Evolutionary conservation across 768 basidiomycete species (phyloP), one percentile per base, ranked within the genome.

Genomic region (Steccherinum ochraceum): DNA sequence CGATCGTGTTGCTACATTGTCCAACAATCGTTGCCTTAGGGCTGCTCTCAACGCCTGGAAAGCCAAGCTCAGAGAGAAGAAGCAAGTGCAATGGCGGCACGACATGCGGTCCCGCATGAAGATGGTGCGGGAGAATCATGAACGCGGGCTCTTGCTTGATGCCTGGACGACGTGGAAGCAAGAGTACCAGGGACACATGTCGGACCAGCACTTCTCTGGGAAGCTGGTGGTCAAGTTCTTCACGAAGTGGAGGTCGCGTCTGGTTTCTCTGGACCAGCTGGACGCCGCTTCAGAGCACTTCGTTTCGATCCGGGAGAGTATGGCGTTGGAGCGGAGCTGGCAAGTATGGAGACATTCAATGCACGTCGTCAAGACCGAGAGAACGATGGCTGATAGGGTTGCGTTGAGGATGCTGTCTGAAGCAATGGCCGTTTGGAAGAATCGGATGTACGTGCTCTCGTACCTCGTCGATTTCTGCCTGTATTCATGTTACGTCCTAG

Each of bases 21-120:
- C 77, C 12, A 67, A 80, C 40, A 63, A 63, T 13, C 77, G 76
- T 25, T 65, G 64, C 47, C 62, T 81, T 44, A 75, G 68, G 47
- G 58, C 61, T 2, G 66, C 69, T 12, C 59, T 88, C 46, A 48
- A 57, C 5, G 46, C 64, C 2, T 93, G 90, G 90, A 76, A 72
- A 52, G 56, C 59, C 23, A 78, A 68, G 55, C 63, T 80, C 3
- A 78, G 73, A 55, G 73, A 80, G 58, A 80, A 73, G 58, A 72
- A 75, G 58, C 81, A 83, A 58, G 61, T 69, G 20, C 71, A 73
- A 50, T 87, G 84, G 84, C 76, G 82, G 24, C 68, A 77, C 45
- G 83, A 78, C 46, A 89, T 89, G 85, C 83, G 86, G 24, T 58
- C 68, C 55, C 84, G 78, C 61, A 88, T 89, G 80, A 80, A 78